Conservation (phyloP, 441 rosid genomes). For the Manihot esculenta region DNA sequence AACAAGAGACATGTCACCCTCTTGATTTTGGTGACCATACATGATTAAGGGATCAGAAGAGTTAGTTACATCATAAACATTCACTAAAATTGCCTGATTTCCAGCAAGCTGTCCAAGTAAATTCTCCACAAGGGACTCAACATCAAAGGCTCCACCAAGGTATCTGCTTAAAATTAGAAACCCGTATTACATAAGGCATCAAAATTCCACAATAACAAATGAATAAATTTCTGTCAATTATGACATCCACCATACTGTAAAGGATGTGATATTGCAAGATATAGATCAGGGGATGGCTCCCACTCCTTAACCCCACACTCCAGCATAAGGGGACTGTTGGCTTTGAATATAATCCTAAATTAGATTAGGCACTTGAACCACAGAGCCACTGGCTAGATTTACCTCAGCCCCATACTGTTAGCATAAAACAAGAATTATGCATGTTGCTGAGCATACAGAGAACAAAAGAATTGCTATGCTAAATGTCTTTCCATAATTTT, state of each 20-base stretch:
- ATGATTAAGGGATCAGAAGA: constrained; percentile 76
- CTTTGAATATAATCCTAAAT: background rate
- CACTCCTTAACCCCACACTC: background rate
- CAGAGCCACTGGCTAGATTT: background rate
- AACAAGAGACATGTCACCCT: constrained; percentile 64
- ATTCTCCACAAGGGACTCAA: constrained; percentile 96
- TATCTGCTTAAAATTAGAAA: constrained; percentile 53
- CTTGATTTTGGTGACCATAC: constrained; percentile 86
- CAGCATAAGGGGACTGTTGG: background rate
- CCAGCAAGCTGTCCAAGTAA: constrained; percentile 95
- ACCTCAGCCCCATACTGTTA: background rate
- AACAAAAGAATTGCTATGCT: background rate
- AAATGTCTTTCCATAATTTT: background rate
- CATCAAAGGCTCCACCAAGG: constrained; percentile 96
- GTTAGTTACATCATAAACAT: constrained; percentile 85
- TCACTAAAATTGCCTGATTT: constrained; percentile 85
- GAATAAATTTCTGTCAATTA: background rate
- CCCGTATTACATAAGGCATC: background rate
- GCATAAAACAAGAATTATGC: background rate
- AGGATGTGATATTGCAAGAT: background rate
- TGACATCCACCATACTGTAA: background rate
- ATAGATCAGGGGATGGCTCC: background rate
- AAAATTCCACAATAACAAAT: background rate
- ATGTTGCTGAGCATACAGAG: background rate
- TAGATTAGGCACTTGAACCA: background rate